Base-by-base conservation (phyloP, 1,284 basidiomycete species). In the Microbotryum lychnidis-dioicae region DNA sequence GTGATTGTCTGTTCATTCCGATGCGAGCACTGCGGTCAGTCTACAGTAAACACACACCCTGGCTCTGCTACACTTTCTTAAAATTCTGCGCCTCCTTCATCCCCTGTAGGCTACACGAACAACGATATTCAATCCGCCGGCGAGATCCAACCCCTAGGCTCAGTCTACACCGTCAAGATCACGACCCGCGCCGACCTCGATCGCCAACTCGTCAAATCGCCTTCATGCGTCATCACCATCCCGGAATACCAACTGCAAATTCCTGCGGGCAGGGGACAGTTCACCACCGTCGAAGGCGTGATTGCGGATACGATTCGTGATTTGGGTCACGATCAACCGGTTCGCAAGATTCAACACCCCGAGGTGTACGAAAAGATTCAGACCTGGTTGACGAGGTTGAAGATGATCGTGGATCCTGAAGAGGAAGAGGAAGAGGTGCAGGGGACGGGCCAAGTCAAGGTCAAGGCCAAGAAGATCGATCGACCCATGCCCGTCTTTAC, bases 81-180 rank as follows among this genome's bases (percentile, higher is more conserved):
- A n/a, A 29, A 46, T 37, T 33, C 37, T n/a, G 10, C 8, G 16
- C 0, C 4, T 12, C 18, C 8, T 16, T 2, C 7, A 18, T 9
- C 45, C 18, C 31, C 31, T 42, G 1, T 58, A 70, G 69, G 68
- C 51, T 65, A 66, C 70, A 76, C 82, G 49, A 97, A 99, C 77
- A 98, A 93, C 73, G 94, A 98, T 77, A 87, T 97, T 54, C 92
- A 97, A 73, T 85, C 87, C 10, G 96, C 96, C 0, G 89, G 91
- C 8, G 76, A 82, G 63, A 94, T 97, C 62, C 83, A 90, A 79
- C 84, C 75, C 44, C 74, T 75, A 61, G 81, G 81, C 23, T 76
- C 77, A 51, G 70, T 76, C 57, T 97, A 96, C 78, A 94, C 91
- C 16, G 84, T 88, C 56, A 86, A 86, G 70, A 83, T 93, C 57